Base-by-base conservation (phyloP, 2,329 filamentous ascomycete genomes). In the Penicillium olsonii region DNA sequence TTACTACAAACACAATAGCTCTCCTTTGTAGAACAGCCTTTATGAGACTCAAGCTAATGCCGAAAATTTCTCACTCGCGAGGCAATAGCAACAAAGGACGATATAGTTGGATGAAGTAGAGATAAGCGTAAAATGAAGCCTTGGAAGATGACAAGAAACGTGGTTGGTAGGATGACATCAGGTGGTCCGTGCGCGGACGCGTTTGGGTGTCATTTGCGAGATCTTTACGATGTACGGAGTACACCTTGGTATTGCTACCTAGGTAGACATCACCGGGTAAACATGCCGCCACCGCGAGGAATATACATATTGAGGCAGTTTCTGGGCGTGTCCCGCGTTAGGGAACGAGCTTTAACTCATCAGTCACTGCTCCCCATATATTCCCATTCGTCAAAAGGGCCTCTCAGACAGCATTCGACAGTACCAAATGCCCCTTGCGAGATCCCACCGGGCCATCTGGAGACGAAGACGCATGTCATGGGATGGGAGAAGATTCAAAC, bases 401-500 rank as follows among this genome's bases (percentile, higher is more conserved):
- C 11, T 17, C 8, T 8, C n/a, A 49, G 48, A 6, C 44, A 17
- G 20, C 42, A 48, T n/a, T 50, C 48, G 4, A 48, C 42, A 39
- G 17, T 26, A n/a, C 19, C n/a, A 34, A 44, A 46, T 22, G 4
- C 14, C 24, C 38, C 51, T 22, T 43, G 35, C 3, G 49, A 47
- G 31, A 33, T 53, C 18, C 24, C 45, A 22, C 35, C 48, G 2
- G 43, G 42, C 20, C 47, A 37, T 19, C 42, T 60, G 17, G 42
- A 59, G 41, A 50, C 45, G 0, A 58, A 53, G 34, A 41, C 31
- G 2, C 57, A 59, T 37, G 31, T 42, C 17, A 37, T 53, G 29
- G 55, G 55, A 42, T 57, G 51, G 53, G 42, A 53, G 14, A 26
- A 9, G 2, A 56, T 60, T 2, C 57, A 60, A 37, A 37, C 42